Conservation (phyloP, 2,329 filamentous ascomycete species). For the Fonsecaea nubica region DNA sequence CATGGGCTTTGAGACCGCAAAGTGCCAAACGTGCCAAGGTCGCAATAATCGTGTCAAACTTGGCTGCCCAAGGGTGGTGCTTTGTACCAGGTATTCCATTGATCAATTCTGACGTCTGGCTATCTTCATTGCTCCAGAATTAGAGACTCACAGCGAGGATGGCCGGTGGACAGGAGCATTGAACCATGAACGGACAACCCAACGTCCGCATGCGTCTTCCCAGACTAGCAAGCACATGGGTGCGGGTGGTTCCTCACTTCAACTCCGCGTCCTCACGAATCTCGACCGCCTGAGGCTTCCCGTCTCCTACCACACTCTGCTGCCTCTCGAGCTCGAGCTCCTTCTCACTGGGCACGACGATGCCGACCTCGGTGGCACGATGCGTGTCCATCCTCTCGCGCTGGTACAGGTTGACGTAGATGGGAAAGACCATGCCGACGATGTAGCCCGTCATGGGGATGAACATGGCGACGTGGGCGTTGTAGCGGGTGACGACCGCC, state of each 20-base stretch:
- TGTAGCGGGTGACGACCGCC: conserved; percentile 42
- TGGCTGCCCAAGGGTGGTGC: too few relatives aligned
- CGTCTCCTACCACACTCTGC: background rate
- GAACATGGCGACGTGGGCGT: conserved; percentile 39
- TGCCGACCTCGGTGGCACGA: conserved; percentile 35
- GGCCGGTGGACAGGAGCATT: too few relatives aligned
- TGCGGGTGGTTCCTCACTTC: background rate
- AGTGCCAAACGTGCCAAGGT: too few relatives aligned
- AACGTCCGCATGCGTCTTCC: too few relatives aligned
- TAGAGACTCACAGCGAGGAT: too few relatives aligned
- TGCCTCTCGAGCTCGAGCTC: conserved; percentile 19
- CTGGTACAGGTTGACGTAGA: conserved; percentile 41
- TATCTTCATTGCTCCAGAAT: too few relatives aligned
- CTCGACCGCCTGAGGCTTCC: conserved; percentile 14
- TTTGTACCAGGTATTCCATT: too few relatives aligned
- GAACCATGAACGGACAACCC: too few relatives aligned
- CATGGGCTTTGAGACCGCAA: too few relatives aligned
- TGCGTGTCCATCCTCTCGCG: conserved; percentile 40
- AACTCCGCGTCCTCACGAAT: conserved; percentile 10
- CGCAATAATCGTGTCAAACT: too few relatives aligned
- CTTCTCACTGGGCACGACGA: conserved; percentile 10
- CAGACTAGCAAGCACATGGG: too few relatives aligned
- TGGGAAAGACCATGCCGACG: conserved; percentile 40
- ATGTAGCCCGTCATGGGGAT: conserved; percentile 42
- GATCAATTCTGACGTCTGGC: too few relatives aligned